Percentiles rank a stretch among this genome's conserved stretches.
These are phyloP conservation scores for Stephania japonica DNA, from an alignment of 164 flowering plant species.

Conservation along the genomic window DNA sequence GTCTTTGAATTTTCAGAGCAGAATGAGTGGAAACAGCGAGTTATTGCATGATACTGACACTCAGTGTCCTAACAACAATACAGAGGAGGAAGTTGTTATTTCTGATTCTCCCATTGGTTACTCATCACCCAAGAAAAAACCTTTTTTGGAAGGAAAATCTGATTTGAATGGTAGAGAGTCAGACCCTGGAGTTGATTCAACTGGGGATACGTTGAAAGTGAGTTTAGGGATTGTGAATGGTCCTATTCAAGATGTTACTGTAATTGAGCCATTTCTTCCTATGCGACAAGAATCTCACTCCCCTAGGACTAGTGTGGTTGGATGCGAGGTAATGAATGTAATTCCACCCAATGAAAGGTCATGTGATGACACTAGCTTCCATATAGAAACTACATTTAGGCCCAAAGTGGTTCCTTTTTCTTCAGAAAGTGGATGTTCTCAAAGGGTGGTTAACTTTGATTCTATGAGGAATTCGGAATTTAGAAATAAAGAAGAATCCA, in stretches of 20 bases:
- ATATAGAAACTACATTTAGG: background rate
- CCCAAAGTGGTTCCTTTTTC: slow-evolving; percentile 7
- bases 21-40: slow-evolving; percentile 10
- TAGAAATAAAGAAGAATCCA: background rate
- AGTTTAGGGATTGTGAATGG: slow-evolving; percentile 3
- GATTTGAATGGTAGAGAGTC: background rate
- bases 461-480: slow-evolving; percentile 13
- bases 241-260: slow-evolving; percentile 21
- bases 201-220: slow-evolving; percentile 3
- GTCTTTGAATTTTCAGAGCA: background rate
- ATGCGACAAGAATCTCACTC: background rate
- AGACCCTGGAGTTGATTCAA: slow-evolving; percentile 3
- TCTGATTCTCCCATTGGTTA: slow-evolving; percentile 18
- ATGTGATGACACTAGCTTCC: slow-evolving; percentile 6
- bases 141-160: slow-evolving; percentile 5
- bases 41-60: slow-evolving; percentile 8
- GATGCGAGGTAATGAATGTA: slow-evolving; percentile 3
- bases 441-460: background rate
- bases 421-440: slow-evolving; percentile 3
- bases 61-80: background rate
- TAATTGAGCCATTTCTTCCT: slow-evolving; percentile 3
- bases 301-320: background rate
- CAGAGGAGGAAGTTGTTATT: slow-evolving; percentile 4
- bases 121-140: slow-evolving; percentile 10
- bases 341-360: slow-evolving; percentile 7